phyloP scores from a whole-genome alignment of 176 grass and related monocot species.

The Oryza brachyantha region DNA sequence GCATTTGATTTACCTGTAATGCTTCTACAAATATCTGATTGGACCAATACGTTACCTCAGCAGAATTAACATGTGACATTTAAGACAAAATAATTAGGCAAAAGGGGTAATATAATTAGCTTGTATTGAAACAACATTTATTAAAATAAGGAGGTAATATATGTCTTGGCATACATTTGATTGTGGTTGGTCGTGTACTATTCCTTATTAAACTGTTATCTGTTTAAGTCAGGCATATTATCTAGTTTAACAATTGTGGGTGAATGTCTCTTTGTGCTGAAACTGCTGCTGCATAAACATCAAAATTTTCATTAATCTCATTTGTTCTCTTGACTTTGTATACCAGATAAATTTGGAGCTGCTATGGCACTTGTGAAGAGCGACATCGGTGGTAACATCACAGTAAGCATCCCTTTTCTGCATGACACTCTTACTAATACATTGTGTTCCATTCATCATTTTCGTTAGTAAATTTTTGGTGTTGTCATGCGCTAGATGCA shows the following conservation, averaged over 20 bases:
- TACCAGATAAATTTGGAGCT: constrained; percentile 94
- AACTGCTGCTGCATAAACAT: constrained; percentile 3
- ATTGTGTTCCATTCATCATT: constrained; percentile 6
- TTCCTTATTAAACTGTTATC: too few species aligned
- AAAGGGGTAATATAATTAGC: too few species aligned
- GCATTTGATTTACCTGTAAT: constrained; percentile 7
- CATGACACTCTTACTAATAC: not conserved
- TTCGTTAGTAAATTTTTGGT: not conserved
- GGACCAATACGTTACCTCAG: not conserved
- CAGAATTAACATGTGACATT: not conserved
- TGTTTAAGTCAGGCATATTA: not conserved
- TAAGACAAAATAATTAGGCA: too few species aligned
- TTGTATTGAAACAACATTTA: too few species aligned
- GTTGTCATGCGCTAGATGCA: constrained; percentile 1
- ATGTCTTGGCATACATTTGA: not conserved
- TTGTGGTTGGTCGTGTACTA: too few species aligned
- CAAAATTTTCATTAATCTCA: not conserved
- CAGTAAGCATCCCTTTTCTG: constrained; percentile 53
- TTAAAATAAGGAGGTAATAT: not conserved
- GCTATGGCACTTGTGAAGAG: constrained; percentile 89
- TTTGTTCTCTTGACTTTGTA: constrained; percentile 18
- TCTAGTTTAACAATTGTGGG: not conserved
- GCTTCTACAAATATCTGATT: not conserved
- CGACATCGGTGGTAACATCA: constrained; percentile 94
- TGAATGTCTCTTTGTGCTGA: not conserved